phyloP scores from a whole-genome alignment of 371 early-diverging fungal genomes.

The Nematocida sp. region DNA sequence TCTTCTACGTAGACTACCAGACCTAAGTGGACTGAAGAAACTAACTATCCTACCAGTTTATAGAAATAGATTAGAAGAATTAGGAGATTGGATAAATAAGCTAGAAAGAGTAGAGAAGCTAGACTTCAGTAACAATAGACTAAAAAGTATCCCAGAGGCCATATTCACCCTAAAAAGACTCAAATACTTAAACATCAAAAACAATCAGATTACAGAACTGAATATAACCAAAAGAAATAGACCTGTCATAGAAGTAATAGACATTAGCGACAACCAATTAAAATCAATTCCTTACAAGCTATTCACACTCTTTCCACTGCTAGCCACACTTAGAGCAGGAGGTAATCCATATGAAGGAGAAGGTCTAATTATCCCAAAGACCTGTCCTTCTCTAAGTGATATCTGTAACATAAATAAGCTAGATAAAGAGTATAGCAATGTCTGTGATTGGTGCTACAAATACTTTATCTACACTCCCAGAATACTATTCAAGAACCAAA shows the following conservation, averaged over 20 bases:
- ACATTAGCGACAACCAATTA: slow-evolving; percentile 47
- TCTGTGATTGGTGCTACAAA: slow-evolving; percentile 60
- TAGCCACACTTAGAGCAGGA: slow-evolving; percentile 53
- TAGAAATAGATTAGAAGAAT: slow-evolving; percentile 57
- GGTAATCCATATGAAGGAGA: slow-evolving; percentile 57
- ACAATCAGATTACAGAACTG: slow-evolving; percentile 55
- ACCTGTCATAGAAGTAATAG: slow-evolving; percentile 57
- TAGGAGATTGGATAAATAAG: slow-evolving; percentile 46
- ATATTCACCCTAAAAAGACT: slow-evolving; percentile 51
- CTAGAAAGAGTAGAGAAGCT: slow-evolving; percentile 62
- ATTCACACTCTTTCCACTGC: slow-evolving; percentile 57
- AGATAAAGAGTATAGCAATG: slow-evolving; percentile 38
- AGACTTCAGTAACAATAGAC: slow-evolving; percentile 63
- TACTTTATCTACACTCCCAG: slow-evolving; percentile 57
- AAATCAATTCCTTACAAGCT: slow-evolving; percentile 59
- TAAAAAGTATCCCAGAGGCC: slow-evolving; percentile 53
- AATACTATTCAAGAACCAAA: slow-evolving; percentile 29
- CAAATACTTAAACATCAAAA: slow-evolving; percentile 62
- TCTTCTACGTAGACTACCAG: slow-evolving; percentile 66
- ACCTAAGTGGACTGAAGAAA: slow-evolving; percentile 53
- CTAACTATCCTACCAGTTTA: slow-evolving; percentile 64
- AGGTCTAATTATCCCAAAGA: slow-evolving; percentile 12
- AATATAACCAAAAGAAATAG: not conserved
- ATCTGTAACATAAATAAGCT: too few species aligned
- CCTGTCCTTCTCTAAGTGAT: slow-evolving; percentile 41